Evolutionary conservation across 176 grass and related monocot genomes (phyloP), one percentile per base, ranked within the genome.

Genomic region (Stipa capillata): DNA sequence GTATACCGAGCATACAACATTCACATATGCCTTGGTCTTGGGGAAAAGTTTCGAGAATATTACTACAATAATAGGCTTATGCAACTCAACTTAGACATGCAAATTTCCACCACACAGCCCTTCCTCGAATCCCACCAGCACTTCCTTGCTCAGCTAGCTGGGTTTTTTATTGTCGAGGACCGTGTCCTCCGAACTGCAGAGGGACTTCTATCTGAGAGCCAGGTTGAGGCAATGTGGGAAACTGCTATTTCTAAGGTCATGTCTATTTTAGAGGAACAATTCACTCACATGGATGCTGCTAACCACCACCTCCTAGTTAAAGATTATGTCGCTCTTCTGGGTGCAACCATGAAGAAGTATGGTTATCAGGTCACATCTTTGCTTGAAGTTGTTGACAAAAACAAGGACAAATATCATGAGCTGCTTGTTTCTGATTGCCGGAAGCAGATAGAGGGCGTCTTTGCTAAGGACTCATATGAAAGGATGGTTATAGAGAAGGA

Each of bases 81-180:
- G 90, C 93, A 97, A 77, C 77, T 97, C 25, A 88, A 97, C 65
- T 86, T 88, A 74, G 93, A 97, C 58, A n/a, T n/a, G n/a, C n/a
- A n/a, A n/a, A n/a, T n/a, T n/a, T n/a, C n/a, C n/a, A n/a, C n/a
- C n/a, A n/a, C n/a, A n/a, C n/a, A n/a, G n/a, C n/a, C n/a, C n/a
- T n/a, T n/a, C n/a, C n/a, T n/a, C n/a, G n/a, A n/a, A 69, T 93
- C 43, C 4, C 85, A 93, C 35, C 90, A 89, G 67, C 88, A 83
- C 13, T 93, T 90, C 80, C 82, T 97, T 62, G 57, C 79, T 55
- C 93, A 97, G 78, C 54, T 97, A 65, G 90, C 88, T 79, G 93
- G 93, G 0, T 97, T 93, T 87, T 97, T 97, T 79, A 90, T 97
- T 49, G 47, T 97, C 53, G 93, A 97, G 72, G 80, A 82, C 58